Evolutionary conservation across 345 rosid species (phyloP), one percentile per base, ranked within the genome.

Genomic region (Eucalyptus grandis): DNA sequence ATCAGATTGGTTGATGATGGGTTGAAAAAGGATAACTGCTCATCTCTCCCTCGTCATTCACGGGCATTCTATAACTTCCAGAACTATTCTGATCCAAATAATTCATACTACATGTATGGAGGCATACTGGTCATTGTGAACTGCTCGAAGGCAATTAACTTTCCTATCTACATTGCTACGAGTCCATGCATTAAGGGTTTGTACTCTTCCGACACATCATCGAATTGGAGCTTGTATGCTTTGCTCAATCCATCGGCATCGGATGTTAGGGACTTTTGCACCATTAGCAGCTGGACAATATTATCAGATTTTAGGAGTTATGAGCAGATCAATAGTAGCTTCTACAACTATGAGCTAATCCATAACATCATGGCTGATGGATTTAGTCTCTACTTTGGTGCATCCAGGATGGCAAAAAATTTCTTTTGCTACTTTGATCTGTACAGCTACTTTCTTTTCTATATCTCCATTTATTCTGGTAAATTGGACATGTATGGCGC

Each of bases 381-480:
- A 62, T 62, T 62, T 62, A 9, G 6, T 13, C 0, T 60, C 4
- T 2, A 0, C 31, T 60, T 1, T 17, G 0, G 0, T 53, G 0
- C 3, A 13, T 0, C 0, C 15, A 26, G 27, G 34, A 40, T 1
- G 40, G 5, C 40, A 4, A 2, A 13, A 30, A 1, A 16, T 62
- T 62, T 13, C 4, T 62, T 62, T 62, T 62, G 34, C 34, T 30
- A 62, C 69, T 13, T 0, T 30, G 4, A 60, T 60, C 12, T 4
- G 7, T 60, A 60, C 6, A 0, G 5, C 31, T 60, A 60, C 69
- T 60, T 60, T 60, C 8, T 13, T 12, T 4, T 60, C 69, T 6
- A 27, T 27, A 4, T 2, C 16, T 0, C 6, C 16, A 12, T 60
- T 62, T 1, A 62, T 30, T 62, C 69, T 40, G 5, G 1, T 40